Percentiles rank a stretch among this genome's conserved stretches.
phyloP scores from a whole-genome alignment of 371 early-diverging fungal genomes.

The Syncephalastrum monosporum region DNA sequence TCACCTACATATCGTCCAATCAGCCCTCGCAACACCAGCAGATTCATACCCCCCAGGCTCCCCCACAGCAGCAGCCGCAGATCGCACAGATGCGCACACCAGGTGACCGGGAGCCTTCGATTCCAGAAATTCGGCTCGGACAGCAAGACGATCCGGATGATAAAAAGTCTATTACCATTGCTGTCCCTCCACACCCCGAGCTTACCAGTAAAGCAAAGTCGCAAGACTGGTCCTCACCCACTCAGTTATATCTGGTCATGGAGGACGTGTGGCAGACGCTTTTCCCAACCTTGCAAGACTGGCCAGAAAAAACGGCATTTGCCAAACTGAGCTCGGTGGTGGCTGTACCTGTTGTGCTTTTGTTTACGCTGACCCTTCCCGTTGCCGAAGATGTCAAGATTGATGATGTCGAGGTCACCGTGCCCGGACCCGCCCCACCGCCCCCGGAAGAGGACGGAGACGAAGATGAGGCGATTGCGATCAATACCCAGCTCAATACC shows the following conservation, averaged over 20 bases:
- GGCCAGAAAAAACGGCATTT: slow-evolving; percentile 48
- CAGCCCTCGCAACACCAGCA: slow-evolving; percentile 11
- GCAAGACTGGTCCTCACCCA: too few relatives aligned
- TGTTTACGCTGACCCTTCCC: slow-evolving; percentile 61
- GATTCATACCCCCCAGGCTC: slow-evolving; percentile 5
- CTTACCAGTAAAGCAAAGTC: too few relatives aligned
- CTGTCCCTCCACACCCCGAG: neutral
- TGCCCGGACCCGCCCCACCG: too few relatives aligned
- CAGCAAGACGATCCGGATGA: slow-evolving; percentile 6
- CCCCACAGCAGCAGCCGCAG: neutral
- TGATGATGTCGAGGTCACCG: slow-evolving; percentile 37
- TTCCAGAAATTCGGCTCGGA: slow-evolving; percentile 18
- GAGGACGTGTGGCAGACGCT: slow-evolving; percentile 24
- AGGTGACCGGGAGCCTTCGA: neutral
- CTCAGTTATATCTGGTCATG: neutral
- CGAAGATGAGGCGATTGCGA: slow-evolving; percentile 4
- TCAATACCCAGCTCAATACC: slow-evolving; percentile 10
- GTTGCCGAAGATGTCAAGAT: slow-evolving; percentile 51
- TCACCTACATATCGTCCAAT: slow-evolving; percentile 24
- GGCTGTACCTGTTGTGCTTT: slow-evolving; percentile 54
- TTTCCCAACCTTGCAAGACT: slow-evolving; percentile 57
- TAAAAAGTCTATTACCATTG: neutral
- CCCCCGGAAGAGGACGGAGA: neutral
- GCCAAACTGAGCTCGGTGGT: slow-evolving; percentile 56
- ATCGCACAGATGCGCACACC: too few relatives aligned